These are phyloP conservation scores for Sophora flavescens DNA, from an alignment of 306 rosid genomes.

Conservation along the genomic window DNA sequence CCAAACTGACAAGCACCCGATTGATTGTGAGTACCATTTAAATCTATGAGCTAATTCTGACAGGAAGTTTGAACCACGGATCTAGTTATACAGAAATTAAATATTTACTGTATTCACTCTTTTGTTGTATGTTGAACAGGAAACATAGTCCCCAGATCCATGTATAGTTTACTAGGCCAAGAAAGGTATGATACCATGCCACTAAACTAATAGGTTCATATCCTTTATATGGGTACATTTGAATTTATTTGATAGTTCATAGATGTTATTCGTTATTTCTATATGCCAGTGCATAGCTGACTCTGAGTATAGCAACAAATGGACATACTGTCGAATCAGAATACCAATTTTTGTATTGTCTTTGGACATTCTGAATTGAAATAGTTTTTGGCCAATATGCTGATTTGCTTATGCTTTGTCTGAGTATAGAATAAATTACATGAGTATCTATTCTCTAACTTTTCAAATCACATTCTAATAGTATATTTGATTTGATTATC, in stretches of 20 bases:
- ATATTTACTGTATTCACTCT: constrained; percentile 29
- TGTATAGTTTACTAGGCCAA: constrained; percentile 38
- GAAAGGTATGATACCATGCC: constrained; percentile 41
- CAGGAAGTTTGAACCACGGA: background rate
- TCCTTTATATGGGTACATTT: constrained; percentile 34
- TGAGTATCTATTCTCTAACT: background rate
- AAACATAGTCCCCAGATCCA: constrained; percentile 31
- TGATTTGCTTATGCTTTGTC: background rate
- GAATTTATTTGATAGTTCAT: background rate
- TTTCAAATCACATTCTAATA: background rate
- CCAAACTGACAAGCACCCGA: constrained; percentile 96
- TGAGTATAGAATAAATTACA: background rate
- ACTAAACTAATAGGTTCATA: constrained; percentile 13
- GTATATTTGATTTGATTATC: background rate
- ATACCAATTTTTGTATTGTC: background rate
- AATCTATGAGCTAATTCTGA: constrained; percentile 24
- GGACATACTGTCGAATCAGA: background rate
- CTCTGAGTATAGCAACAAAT: background rate
- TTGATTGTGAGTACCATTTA: constrained; percentile 68
- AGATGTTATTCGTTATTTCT: background rate
- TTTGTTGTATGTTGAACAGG: constrained; percentile 47
- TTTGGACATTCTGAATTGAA: background rate
- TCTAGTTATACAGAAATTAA: constrained; percentile 36
- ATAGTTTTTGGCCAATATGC: background rate
- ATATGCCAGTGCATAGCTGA: constrained; percentile 16